Evolutionary conservation across 257 asterid genomes (phyloP), one percentile per base, ranked within the genome.

Genomic region (Capsicum rhomboideum): DNA sequence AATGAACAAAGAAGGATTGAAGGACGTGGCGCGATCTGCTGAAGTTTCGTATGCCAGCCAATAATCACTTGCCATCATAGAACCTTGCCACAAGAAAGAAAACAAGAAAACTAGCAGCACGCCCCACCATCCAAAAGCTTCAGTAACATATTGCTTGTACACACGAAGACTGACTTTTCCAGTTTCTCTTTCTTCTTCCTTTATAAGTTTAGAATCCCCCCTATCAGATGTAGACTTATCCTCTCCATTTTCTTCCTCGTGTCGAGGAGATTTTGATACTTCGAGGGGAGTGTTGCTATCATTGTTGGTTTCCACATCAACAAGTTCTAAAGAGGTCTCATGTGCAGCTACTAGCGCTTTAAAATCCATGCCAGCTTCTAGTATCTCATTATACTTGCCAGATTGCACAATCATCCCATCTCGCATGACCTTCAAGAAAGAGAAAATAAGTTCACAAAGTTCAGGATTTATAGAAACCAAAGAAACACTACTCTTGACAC

Each of bases 11-110:
- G 97, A 87, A 40, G 98, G 94, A 63, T 87, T 93, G 83, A 94
- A 97, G 2, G 97, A 90, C 9, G 49, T 54, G n/a, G 93, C 91
- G 1, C 85, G 92, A 29, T 88, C 88, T 18, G 72, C 95, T 11
- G 99, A 89, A 55, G 99, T 97, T 84, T 94, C 98, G 61, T 93
- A 92, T 0, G 98, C 96, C 91, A 97, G 88, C 99, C 99, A 97
- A 49, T 97, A 97, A 85, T 97, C 99, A 61, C 91, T 79, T 4
- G 91, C 86, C 99, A 97, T 93, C 78, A 87, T 82, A 56, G 93
- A 64, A 83, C 94, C 98, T 88, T 97, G 99, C 97, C 98, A 97
- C 8, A 83, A 37, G 8, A 93, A 0, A 8, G 98, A 90, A 5
- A 91, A 58, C 56, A 93, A 16, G 66, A 97, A 16, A 26, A 91